These are phyloP conservation scores for Colletotrichum shisoi DNA, from an alignment of 2,329 filamentous ascomycete species.

Conservation along the genomic window DNA sequence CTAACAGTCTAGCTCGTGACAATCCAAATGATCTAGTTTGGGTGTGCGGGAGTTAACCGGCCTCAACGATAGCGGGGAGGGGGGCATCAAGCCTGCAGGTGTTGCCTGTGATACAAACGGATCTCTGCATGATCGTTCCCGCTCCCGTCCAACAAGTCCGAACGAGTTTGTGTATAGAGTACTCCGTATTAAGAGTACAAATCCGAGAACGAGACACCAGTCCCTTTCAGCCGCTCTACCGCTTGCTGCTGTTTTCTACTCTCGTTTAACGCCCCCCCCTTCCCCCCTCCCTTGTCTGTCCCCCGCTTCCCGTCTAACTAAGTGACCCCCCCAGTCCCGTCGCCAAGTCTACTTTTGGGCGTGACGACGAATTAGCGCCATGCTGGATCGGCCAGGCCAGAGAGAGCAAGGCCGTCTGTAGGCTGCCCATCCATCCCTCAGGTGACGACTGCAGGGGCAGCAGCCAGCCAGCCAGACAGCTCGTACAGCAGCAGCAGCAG, in stretches of 20 bases:
- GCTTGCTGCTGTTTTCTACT: background rate
- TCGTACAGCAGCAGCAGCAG: too few relatives aligned
- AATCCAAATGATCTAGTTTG: constrained; percentile 25
- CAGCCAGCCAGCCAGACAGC: too few relatives aligned
- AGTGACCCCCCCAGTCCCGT: background rate
- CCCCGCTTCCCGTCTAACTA: too few relatives aligned
- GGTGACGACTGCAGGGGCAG: constrained; percentile 13
- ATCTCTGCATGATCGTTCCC: background rate
- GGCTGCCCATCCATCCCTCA: background rate
- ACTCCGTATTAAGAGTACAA: too few relatives aligned
- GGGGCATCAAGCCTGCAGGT: background rate
- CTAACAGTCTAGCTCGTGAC: constrained; percentile 24
- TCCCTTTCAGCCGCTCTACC: background rate
- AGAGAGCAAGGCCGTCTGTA: background rate
- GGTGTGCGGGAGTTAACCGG: background rate
- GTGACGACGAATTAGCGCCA: constrained; percentile 17
- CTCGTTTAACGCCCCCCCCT: too few relatives aligned
- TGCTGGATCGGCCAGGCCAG: constrained; percentile 7
- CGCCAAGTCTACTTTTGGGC: background rate
- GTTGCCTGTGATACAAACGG: background rate
- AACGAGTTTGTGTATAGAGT: too few relatives aligned
- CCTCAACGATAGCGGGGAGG: background rate
- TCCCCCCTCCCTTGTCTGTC: too few relatives aligned
- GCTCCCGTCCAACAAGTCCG: background rate
- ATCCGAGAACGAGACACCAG: background rate